Conservation (phyloP, 306 rosid genomes). For the Castanea crenata region DNA sequence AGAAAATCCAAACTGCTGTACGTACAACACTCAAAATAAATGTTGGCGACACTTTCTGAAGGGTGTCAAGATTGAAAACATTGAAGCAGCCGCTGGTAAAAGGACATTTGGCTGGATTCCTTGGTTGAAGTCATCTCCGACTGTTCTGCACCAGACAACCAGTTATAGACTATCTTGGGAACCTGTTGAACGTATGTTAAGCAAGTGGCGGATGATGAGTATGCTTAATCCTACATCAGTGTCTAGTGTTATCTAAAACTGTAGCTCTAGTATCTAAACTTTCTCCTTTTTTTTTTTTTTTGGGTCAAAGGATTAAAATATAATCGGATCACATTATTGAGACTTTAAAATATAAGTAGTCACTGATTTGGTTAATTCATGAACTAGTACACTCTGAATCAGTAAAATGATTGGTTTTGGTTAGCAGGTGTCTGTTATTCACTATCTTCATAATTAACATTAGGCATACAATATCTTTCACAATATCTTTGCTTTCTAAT, state of each 20-base stretch:
- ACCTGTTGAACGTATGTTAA: neutral
- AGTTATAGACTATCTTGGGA: slow-evolving; percentile 29
- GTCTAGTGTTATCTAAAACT: too few species aligned
- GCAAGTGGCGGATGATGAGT: neutral
- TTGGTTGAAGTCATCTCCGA: slow-evolving; percentile 26
- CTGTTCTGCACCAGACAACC: neutral
- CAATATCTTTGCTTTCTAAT: too few species aligned
- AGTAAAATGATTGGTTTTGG: too few species aligned
- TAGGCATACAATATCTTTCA: too few species aligned
- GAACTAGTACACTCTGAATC: too few species aligned
- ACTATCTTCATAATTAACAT: too few species aligned
- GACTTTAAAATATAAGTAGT: too few species aligned
- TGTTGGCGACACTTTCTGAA: slow-evolving; percentile 62
- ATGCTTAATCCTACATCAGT: too few species aligned
- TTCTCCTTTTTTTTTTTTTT: neutral
- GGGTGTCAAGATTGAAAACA: slow-evolving; percentile 33
- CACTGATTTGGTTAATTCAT: too few species aligned
- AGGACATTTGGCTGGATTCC: slow-evolving; percentile 2
- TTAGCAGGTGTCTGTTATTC: too few species aligned
- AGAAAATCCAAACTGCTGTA: slow-evolving; percentile 47
- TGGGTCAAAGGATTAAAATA: neutral
- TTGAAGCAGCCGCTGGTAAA: neutral
- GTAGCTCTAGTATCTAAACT: too few species aligned
- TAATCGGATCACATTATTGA: too few species aligned
- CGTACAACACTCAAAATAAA: slow-evolving; percentile 29